These are phyloP conservation scores for Quercus aquifolioides DNA, from an alignment of 306 rosid genomes.

Conservation along the genomic window DNA sequence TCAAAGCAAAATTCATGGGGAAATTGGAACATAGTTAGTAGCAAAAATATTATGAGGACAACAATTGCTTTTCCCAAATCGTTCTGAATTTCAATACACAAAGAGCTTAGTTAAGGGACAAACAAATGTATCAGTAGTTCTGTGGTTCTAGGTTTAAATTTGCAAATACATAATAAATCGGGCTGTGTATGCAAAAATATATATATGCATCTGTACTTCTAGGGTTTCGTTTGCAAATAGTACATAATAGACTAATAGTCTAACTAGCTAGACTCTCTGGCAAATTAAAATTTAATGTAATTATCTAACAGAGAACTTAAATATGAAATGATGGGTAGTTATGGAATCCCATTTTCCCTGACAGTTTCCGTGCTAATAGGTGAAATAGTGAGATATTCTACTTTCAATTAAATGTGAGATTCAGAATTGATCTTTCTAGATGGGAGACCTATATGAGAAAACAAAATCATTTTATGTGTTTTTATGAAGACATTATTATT, in stretches of 20 bases:
- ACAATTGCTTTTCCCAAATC: conserved; percentile 4
- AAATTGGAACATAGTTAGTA: neutral
- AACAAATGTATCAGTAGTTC: neutral
- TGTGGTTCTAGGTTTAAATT: neutral
- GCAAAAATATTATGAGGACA: neutral
- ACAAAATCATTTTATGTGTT: too few relatives aligned
- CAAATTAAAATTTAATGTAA: neutral
- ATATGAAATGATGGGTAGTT: too few relatives aligned
- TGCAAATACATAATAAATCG: neutral
- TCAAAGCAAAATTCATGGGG: neutral
- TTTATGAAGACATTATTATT: too few relatives aligned
- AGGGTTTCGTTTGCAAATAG: too few relatives aligned
- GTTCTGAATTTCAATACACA: neutral
- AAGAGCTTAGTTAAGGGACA: neutral
- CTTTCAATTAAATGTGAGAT: too few relatives aligned
- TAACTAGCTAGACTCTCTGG: neutral
- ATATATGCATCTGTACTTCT: too few relatives aligned
- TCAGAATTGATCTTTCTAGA: too few relatives aligned
- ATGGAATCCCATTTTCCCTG: too few relatives aligned
- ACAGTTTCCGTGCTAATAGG: too few relatives aligned
- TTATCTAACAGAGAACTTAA: too few relatives aligned
- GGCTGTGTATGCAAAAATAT: neutral
- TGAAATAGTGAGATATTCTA: too few relatives aligned
- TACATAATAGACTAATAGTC: neutral
- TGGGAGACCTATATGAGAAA: too few relatives aligned